phyloP scores from a whole-genome alignment of 768 basidiomycete genomes.

The Amanita rimosa region DNA sequence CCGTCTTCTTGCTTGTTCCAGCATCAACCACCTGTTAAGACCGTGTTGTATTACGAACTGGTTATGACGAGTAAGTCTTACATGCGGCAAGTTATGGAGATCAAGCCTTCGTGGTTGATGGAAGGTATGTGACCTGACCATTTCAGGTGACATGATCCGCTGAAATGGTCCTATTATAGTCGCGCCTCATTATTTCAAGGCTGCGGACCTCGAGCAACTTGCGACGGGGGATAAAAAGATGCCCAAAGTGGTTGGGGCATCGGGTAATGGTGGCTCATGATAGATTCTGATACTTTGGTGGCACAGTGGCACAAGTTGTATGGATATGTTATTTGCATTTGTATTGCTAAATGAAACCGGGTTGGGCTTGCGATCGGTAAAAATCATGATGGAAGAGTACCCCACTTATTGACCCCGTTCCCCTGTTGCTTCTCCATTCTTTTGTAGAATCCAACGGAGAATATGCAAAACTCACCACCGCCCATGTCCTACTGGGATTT shows the following conservation, averaged over 20 bases:
- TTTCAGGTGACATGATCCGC: constrained; percentile 2
- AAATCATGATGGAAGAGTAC: background rate
- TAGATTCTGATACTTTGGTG: too few relatives aligned
- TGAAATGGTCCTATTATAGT: constrained; percentile 32
- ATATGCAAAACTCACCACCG: background rate
- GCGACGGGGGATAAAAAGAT: constrained; percentile 83
- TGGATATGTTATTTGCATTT: constrained; percentile 2
- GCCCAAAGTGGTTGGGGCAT: constrained; percentile 66
- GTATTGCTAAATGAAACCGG: constrained; percentile 1
- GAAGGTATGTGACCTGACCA: constrained; percentile 50
- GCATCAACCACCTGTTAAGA: constrained; percentile 86
- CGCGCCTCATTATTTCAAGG: constrained; percentile 94
- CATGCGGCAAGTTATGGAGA: constrained; percentile 96
- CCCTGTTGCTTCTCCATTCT: too few relatives aligned
- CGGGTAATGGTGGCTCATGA: constrained; percentile 17
- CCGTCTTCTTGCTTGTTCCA: constrained; percentile 95
- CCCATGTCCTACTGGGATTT: constrained; percentile 14
- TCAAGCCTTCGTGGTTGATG: constrained; percentile 88
- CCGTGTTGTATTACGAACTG: constrained; percentile 89
- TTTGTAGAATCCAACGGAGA: too few relatives aligned
- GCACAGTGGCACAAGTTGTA: background rate
- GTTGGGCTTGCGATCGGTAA: too few relatives aligned
- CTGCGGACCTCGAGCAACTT: constrained; percentile 69
- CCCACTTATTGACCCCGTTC: background rate
- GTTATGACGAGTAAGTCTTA: constrained; percentile 98